Evolutionary conservation across 2,329 filamentous ascomycete species (phyloP), one percentile per base, ranked within the genome.

Genomic region (Coniochaeta hoffmannii): DNA sequence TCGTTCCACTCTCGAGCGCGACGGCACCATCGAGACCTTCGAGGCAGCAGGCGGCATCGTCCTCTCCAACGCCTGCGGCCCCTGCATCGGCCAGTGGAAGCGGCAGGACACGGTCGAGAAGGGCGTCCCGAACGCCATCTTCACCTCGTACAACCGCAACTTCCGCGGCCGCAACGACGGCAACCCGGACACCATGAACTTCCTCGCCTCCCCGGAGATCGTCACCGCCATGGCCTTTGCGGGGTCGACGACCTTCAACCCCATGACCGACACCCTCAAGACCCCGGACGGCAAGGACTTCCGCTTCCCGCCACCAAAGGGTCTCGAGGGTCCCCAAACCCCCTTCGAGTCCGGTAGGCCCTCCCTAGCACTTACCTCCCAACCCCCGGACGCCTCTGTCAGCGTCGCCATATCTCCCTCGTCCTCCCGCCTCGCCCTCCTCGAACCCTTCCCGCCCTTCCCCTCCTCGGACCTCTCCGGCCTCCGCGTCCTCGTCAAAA

Each of bases 121-220:
- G 75, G 92, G 91, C 59, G 89, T 92, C 57, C 78, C 83, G 54
- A 99, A 99, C 68, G 94, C 94, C 59, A 97, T 99, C 65, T 83
- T 99, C 66, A 93, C 91, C 10, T 97, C 92, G 1, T 99, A 97
- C 78, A 99, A 99, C 80, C 89, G 94, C 58, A 99, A 99, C 76
- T 99, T 99, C 79, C 89, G 89, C 53, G 93, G 90, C 58, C 89
- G 94, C 61, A 99, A 99, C 70, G 94, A 99, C 68, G 94, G 94
- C 59, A 99, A 99, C 76, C 86, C 89, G 22, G 86, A 88, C 41
- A 99, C 94, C 9, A 97, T 97, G 92, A 99, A 97, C 79, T 99
- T 99, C 76, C 82, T 99, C 53, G 93, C 94, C 10, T 97, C 92
- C 0, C 94, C 94, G 7, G 94, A 99, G 73, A 84, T 99, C 56